Conservation (phyloP, 305 asterid genomes). For the Solanum hybrid region DNA sequence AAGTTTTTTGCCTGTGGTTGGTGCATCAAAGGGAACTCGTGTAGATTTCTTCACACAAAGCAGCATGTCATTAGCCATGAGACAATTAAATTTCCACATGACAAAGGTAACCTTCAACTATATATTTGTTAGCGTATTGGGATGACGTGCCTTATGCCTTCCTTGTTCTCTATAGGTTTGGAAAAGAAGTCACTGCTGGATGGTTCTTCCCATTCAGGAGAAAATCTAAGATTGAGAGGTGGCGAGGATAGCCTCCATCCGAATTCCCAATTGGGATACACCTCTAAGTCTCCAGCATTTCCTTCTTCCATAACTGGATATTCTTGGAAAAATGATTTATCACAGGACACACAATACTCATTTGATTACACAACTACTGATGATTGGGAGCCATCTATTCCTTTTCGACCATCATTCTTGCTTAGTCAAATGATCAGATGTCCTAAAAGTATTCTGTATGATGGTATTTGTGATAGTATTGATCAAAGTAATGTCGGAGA, state of each 20-base stretch:
- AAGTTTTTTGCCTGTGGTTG: constrained; percentile 71
- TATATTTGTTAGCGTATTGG: constrained; percentile 13
- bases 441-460: constrained; percentile 28
- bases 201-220: constrained; percentile 26
- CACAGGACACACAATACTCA: constrained; percentile 16
- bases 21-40: constrained; percentile 76
- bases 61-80: constrained; percentile 19
- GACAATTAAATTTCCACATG: constrained; percentile 17
- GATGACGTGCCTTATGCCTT: neutral
- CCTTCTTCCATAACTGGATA: constrained; percentile 32
- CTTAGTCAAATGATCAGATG: constrained; percentile 40
- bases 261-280: constrained; percentile 2
- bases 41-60: constrained; percentile 68
- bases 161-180: constrained; percentile 13
- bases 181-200: neutral
- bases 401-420: constrained; percentile 59
- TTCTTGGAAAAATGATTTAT: constrained; percentile 12
- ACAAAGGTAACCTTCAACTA: constrained; percentile 39
- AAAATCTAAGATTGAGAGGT: constrained; percentile 25
- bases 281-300: constrained; percentile 30
- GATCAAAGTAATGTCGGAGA: constrained; percentile 27
- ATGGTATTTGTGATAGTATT: constrained; percentile 33
- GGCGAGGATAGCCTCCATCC: constrained; percentile 5
- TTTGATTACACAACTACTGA: constrained; percentile 21
- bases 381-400: constrained; percentile 71